Conservation (phyloP, 2,329 filamentous ascomycete genomes). For the Monosporascus sp. region DNA sequence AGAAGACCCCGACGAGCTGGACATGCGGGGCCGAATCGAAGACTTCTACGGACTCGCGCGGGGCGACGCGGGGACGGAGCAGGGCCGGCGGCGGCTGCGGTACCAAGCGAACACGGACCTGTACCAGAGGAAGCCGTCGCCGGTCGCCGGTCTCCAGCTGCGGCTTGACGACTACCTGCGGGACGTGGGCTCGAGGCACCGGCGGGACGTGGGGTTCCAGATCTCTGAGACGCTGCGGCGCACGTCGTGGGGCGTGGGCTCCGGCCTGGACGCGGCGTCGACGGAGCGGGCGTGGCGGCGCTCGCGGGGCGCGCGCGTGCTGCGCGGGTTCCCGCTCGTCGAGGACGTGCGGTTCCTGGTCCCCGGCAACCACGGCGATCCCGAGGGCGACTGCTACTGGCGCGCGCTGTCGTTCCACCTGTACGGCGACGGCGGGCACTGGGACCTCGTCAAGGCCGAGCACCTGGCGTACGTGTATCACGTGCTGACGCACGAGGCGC, state of each 20-base stretch:
- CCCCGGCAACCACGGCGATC: conserved; percentile 14
- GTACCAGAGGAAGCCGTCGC: not conserved
- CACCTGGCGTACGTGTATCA: conserved; percentile 24
- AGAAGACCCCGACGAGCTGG: no score
- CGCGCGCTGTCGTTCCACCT: conserved; percentile 22
- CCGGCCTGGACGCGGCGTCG: conserved; percentile 2
- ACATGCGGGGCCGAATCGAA: not conserved
- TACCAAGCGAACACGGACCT: conserved; percentile 1
- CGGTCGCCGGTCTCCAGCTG: conserved; percentile 7
- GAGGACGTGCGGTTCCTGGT: conserved; percentile 27
- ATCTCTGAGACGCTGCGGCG: not conserved
- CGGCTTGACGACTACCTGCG: conserved; percentile 4
- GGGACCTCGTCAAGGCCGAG: conserved; percentile 29
- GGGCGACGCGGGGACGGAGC: not conserved
- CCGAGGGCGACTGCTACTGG: conserved; percentile 29
- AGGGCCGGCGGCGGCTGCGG: not conserved
- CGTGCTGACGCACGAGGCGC: conserved; percentile 17
- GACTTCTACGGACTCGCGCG: not conserved
- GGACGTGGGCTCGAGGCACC: not conserved
- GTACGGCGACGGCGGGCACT: conserved; percentile 20
- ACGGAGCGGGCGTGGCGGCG: conserved; percentile 3
- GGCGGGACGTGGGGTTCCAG: not conserved
- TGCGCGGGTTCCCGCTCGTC: conserved; percentile 28
- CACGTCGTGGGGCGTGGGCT: not conserved
- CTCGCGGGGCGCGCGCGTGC: not conserved